Base-by-base conservation (phyloP, 2,329 filamentous ascomycete species). In the Aspergillus pseudotamarii region DNA sequence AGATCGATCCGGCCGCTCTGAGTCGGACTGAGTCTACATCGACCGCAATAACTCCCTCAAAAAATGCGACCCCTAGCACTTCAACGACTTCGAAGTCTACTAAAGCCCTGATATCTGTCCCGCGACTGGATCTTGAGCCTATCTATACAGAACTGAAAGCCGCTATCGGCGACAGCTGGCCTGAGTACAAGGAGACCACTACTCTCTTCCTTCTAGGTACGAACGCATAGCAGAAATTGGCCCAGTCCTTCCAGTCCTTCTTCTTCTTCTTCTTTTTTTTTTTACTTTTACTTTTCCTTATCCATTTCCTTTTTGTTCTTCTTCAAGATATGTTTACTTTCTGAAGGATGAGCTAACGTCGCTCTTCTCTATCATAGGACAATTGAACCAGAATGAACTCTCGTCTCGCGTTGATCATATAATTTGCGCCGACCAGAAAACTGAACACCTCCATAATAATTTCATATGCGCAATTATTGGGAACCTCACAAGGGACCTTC, bases 91-190 rank as follows among this genome's bases (percentile, higher is more conserved):
- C 82, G 66, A 84, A 84, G 64, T 80, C 82, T 55, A 81, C 81
- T 58, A 85, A 84, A 69, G 78, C 80, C 32, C 74, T 82, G 61
- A 81, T 82, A 58, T 81, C 81, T n/a, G 83, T 86, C 28, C 86
- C 86, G 67, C 84, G 88, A 65, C 82, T 89, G 61, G 87, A 89
- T 68, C 77, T 88, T 58, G 88, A 89, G 72, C 85, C 86, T 30
- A 79, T 88, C 57, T 89, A 89, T 71, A 83, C 85, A 11, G 83
- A 86, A 64, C 79, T 90, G 59, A 89, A 89, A 72, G 78, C 81
- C 57, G 82, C 83, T 23, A 83, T 89, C 63, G 85, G 83, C 63
- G 85, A 88, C 62, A 80, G 84, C 67, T 89, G 86, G 86, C 77
- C 80, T 19, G 81, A 82, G 54, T 90, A 90, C 70, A 88, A 88